Evolutionary conservation across 306 rosid species (phyloP), one percentile per base, ranked within the genome.

Genomic region (Sindora glabra): DNA sequence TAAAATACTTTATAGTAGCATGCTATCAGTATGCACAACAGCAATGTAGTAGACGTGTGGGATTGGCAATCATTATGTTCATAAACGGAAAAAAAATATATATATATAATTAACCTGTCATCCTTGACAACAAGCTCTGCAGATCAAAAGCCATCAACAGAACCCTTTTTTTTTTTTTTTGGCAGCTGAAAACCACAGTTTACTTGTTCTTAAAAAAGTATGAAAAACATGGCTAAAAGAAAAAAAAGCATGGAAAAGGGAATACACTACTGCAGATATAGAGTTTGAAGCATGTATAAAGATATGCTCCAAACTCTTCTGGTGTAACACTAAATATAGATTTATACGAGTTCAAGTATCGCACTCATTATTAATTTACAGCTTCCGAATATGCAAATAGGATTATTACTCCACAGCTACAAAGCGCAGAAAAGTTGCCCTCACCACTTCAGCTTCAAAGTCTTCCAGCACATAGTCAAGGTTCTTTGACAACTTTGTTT

Each of bases 401-500:
- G 27, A 55, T 48, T 48, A 25, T 37, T n/a, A n/a, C n/a, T n/a
- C 16, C 49, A 18, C n/a, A 44, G 52, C 32, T 25, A 29, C 40
- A 36, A 17, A 50, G 71, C 48, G 55, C 70, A 45, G 42, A 42
- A 49, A 19, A 12, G 18, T 62, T 27, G 76, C 57, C 57, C 77
- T 74, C 48, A 90, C 95, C 80, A 70, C 68, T 68, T 86, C 95
- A 53, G 72, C 79, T 56, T 75, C 84, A 65, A 90, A 49, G 62
- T 78, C 94, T 61, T 72, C 86, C 78, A 75, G 73, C 48, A 59
- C 47, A 57, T 37, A 38, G 67, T 75, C 70, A 58, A 27, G 34
- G 37, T 72, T 78, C 69, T 70, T 77, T 11, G 79, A 61, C 56
- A 56, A 38, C 73, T 72, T 65, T 47, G 61, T 55, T 55, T 60